These are phyloP conservation scores for Solanum chilense DNA, from an alignment of 257 asterid genomes.

Conservation along the genomic window DNA sequence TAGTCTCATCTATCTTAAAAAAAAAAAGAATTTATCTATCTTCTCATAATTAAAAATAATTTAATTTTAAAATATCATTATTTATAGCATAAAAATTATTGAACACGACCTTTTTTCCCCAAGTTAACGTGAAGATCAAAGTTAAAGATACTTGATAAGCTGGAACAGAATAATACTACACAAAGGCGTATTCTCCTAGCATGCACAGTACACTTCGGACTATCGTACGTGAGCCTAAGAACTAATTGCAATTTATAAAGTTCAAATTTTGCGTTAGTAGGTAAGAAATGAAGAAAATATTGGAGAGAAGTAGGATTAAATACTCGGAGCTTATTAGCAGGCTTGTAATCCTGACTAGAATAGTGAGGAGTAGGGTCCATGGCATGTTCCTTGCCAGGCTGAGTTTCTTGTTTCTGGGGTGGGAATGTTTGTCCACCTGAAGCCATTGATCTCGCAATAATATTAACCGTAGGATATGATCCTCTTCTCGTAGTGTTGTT, in stretches of 20 bases:
- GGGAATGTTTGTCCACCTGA: constrained; percentile 43
- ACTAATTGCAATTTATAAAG: background rate
- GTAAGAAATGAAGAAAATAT: background rate
- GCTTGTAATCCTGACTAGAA: constrained; percentile 28
- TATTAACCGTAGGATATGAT: background rate
- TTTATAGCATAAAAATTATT: too few relatives aligned
- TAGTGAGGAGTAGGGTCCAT: constrained; percentile 63
- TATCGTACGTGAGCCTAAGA: background rate
- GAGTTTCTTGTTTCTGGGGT: constrained; percentile 51
- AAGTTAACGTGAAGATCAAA: background rate
- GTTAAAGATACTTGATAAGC: background rate
- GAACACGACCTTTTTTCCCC: background rate
- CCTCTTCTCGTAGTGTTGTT: background rate
- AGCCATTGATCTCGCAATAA: constrained; percentile 38
- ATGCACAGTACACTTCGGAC: background rate
- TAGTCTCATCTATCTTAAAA: too few relatives aligned
- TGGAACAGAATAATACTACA: background rate
- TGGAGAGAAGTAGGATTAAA: background rate
- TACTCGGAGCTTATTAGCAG: constrained; percentile 58
- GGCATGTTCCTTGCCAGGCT: constrained; percentile 71
- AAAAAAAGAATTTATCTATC: too few relatives aligned
- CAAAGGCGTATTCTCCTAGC: background rate
- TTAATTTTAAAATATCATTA: too few relatives aligned
- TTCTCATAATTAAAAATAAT: background rate
- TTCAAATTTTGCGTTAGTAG: background rate